A percentile compares a stretch with the other conserved stretches of the same genome.
Conservation (phyloP, 495 filamentous ascomycete species). For the Aspergillus sclerotiicarbonarius region DNA sequence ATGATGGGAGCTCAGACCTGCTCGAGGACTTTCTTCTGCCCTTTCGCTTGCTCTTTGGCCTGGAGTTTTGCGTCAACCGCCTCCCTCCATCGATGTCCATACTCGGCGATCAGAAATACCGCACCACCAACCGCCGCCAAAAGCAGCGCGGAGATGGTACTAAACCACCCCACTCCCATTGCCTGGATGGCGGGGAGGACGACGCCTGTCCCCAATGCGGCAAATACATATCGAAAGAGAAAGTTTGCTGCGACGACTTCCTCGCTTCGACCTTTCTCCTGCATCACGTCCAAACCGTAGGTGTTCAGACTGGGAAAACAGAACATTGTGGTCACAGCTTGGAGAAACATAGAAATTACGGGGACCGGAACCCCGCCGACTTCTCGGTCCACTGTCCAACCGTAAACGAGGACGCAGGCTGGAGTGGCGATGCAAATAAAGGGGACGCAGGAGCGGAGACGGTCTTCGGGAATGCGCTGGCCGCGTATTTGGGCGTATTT, state of each 20-base stretch:
- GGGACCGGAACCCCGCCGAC: slow-evolving; percentile 65
- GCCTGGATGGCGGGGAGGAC: slow-evolving; percentile 62
- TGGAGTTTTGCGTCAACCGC: slow-evolving; percentile 39
- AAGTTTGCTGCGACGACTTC: slow-evolving; percentile 75
- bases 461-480: slow-evolving; percentile 64
- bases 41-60: background rate
- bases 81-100: slow-evolving; percentile 54
- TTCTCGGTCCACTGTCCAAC: slow-evolving; percentile 65
- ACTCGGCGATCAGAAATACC: slow-evolving; percentile 43
- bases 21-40: background rate
- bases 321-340: slow-evolving; percentile 69
- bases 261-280: slow-evolving; percentile 45
- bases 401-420: slow-evolving; percentile 67
- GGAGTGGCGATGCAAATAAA: slow-evolving; percentile 63
- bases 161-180: slow-evolving; percentile 39
- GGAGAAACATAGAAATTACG: slow-evolving; percentile 67
- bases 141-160: slow-evolving; percentile 53
- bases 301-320: slow-evolving; percentile 72
- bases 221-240: slow-evolving; percentile 67
- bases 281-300: slow-evolving; percentile 76
- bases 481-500: slow-evolving; percentile 62
- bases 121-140: slow-evolving; percentile 41
- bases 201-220: slow-evolving; percentile 60
- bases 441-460: slow-evolving; percentile 58
- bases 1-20: background rate